These are phyloP conservation scores for Keithomyces neogunnii DNA, from an alignment of 2,329 filamentous ascomycete species.

Conservation along the genomic window DNA sequence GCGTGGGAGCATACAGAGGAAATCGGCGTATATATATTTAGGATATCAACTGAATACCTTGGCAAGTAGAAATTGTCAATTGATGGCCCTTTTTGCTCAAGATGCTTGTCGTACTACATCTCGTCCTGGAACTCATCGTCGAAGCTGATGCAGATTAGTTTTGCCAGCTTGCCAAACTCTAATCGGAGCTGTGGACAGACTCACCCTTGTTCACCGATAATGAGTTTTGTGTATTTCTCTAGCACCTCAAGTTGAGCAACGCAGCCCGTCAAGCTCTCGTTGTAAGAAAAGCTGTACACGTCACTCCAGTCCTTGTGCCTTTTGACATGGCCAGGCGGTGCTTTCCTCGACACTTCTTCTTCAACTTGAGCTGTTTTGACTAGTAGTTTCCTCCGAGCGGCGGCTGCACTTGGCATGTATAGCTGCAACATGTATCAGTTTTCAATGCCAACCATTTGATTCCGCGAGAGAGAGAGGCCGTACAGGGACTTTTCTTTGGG, in stretches of 20 bases:
- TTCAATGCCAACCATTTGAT: no score
- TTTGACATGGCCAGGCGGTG: conserved; percentile 16
- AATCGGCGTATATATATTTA: conserved; percentile 6
- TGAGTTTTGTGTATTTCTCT: conserved; percentile 47
- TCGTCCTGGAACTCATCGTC: conserved; percentile 21
- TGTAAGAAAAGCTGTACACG: conserved; percentile 48
- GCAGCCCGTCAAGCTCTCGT: conserved; percentile 44
- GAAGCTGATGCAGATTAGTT: conserved; percentile 19
- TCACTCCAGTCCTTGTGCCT: conserved; percentile 42
- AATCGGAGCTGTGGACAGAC: neutral
- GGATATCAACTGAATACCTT: conserved; percentile 8
- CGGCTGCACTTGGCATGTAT: conserved; percentile 48
- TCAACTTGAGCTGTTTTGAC: conserved; percentile 42
- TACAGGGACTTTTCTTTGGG: conserved; percentile 40
- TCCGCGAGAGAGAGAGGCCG: conserved; percentile 9
- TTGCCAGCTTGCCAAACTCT: neutral
- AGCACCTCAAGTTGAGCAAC: conserved; percentile 45
- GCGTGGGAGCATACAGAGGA: neutral
- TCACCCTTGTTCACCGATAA: conserved; percentile 46
- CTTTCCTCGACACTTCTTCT: conserved; percentile 17
- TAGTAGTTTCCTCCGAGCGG: conserved; percentile 42
- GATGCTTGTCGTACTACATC: conserved; percentile 12
- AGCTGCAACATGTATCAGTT: conserved; percentile 19
- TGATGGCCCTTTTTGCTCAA: neutral
- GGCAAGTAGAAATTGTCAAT: neutral